phyloP scores from a whole-genome alignment of 2,329 filamentous ascomycete genomes.

The Pezicula carpinea region DNA sequence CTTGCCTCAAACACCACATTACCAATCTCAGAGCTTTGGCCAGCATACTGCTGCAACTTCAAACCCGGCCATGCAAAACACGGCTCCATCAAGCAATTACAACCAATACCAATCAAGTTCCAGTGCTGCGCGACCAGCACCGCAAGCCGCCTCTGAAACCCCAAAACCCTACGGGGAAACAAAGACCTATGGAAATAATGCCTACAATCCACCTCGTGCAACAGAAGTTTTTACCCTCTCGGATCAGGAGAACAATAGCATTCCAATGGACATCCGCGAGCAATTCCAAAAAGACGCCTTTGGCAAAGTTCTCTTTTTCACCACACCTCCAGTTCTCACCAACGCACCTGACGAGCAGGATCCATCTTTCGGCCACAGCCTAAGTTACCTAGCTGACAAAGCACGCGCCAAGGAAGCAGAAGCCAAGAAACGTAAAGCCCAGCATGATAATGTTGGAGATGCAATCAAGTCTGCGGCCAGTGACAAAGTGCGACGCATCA shows the following conservation, averaged over 20 bases:
- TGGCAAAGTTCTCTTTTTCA: conserved; percentile 65
- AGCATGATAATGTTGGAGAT: conserved; percentile 20
- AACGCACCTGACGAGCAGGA: conserved; percentile 20
- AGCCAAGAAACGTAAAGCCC: conserved; percentile 25
- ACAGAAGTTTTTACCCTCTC: conserved; percentile 61
- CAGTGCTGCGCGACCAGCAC: conserved; percentile 12
- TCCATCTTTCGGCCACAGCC: conserved; percentile 39
- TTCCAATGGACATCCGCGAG: conserved; percentile 58
- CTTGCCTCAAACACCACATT: conserved; percentile 21
- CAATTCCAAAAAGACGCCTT: conserved; percentile 63
- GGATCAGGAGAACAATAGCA: conserved; percentile 58
- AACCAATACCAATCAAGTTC: conserved; percentile 18
- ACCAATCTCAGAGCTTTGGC: conserved; percentile 16
- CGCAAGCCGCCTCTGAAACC: conserved; percentile 12
- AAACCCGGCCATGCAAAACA: conserved; percentile 19
- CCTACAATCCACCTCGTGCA: conserved; percentile 55
- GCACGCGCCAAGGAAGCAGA: conserved; percentile 31
- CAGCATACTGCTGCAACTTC: conserved; percentile 5
- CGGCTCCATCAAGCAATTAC: conserved; percentile 19
- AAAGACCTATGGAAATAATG: conserved; percentile 17
- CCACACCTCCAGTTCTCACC: conserved; percentile 54
- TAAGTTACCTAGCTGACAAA: conserved; percentile 44
- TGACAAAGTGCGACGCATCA: conserved; percentile 18
- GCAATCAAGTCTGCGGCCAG: conserved; percentile 17
- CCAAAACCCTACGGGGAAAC: conserved; percentile 7